A percentile compares a stretch with the other conserved stretches of the same genome.
phyloP scores from a whole-genome alignment of 1,139 yeast species.

The Lodderomyces margitis region DNA sequence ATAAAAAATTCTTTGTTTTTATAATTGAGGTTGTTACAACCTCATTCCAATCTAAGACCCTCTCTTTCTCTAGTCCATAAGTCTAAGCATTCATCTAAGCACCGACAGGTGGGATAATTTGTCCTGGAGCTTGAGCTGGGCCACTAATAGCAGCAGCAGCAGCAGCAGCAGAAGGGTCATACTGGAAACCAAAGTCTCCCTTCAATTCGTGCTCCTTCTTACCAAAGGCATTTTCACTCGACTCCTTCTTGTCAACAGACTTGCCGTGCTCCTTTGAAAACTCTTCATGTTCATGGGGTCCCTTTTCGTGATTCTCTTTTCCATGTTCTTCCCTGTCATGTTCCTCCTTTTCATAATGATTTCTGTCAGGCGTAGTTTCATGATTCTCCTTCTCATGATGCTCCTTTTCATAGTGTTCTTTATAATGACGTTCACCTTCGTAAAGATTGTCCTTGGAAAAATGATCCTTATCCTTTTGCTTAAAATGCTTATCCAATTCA shows the following conservation, averaged over 20 bases:
- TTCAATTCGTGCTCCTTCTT: slow-evolving; percentile 4
- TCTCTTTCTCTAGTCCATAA: too few species aligned
- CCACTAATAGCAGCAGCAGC: not conserved
- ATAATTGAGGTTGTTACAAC: not conserved
- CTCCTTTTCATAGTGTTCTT: slow-evolving; percentile 7
- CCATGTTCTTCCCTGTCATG: slow-evolving; percentile 8
- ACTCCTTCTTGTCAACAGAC: slow-evolving; percentile 1
- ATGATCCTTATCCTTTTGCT: slow-evolving; percentile 4
- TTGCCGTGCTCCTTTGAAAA: slow-evolving; percentile 3
- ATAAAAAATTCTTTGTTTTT: not conserved
- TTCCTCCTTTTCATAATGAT: slow-evolving; percentile 6
- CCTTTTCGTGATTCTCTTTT: slow-evolving; percentile 7
- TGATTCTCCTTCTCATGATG: slow-evolving; percentile 7
- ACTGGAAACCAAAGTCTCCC: slow-evolving; percentile 1
- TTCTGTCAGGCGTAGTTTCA: slow-evolving; percentile 6
- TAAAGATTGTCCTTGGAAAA: slow-evolving; percentile 1
- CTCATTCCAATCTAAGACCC: not conserved
- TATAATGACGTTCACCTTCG: slow-evolving; percentile 7
- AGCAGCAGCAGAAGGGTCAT: not conserved
- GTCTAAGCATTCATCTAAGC: not conserved
- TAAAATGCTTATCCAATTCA: slow-evolving; percentile 2
- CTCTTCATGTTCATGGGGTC: slow-evolving; percentile 5
- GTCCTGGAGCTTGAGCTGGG: slow-evolving; percentile 6
- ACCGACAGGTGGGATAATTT: slow-evolving; percentile 4
- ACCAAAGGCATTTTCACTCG: slow-evolving; percentile 1